Percentiles rank a stretch among this genome's conserved stretches.
Conservation (phyloP, 495 filamentous ascomycete genomes). For the Daldinia loculata region DNA sequence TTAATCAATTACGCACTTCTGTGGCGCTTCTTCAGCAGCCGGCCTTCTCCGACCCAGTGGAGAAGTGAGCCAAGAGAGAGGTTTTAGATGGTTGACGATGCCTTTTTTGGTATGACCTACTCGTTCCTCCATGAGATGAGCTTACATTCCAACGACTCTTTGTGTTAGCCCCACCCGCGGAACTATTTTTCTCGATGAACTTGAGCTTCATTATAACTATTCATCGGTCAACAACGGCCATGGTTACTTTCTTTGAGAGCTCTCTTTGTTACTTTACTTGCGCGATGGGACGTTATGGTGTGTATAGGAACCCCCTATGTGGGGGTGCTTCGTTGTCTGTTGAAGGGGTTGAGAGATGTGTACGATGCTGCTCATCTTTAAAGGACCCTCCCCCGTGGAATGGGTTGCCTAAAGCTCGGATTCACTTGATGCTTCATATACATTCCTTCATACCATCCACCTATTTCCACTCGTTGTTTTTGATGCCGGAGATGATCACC, state of each 20-base stretch:
- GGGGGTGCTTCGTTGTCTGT: conserved; percentile 18
- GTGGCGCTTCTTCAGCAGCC: conserved; percentile 4
- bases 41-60: conserved; percentile 18
- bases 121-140: conserved; percentile 35
- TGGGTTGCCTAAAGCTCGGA: conserved; percentile 29
- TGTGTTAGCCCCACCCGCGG: conserved; percentile 32
- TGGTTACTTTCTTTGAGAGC: conserved; percentile 43
- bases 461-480: conserved; percentile 42
- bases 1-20: neutral
- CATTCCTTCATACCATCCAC: conserved; percentile 43
- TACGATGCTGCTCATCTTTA: conserved; percentile 38
- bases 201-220: conserved; percentile 41
- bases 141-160: conserved; percentile 46
- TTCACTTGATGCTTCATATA: conserved; percentile 42
- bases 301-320: conserved; percentile 8
- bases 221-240: conserved; percentile 43
- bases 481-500: conserved; percentile 40
- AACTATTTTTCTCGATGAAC: conserved; percentile 11
- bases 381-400: conserved; percentile 44
- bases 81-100: conserved; percentile 24
- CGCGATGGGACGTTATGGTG: conserved; percentile 24
- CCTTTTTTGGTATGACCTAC: conserved; percentile 7
- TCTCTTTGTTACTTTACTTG: conserved; percentile 35
- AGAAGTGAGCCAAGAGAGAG: conserved; percentile 15
- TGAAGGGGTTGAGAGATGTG: conserved; percentile 20